These are phyloP conservation scores for Pseudogymnoascus sp. DNA, from an alignment of 2,329 filamentous ascomycete genomes.

Conservation along the genomic window DNA sequence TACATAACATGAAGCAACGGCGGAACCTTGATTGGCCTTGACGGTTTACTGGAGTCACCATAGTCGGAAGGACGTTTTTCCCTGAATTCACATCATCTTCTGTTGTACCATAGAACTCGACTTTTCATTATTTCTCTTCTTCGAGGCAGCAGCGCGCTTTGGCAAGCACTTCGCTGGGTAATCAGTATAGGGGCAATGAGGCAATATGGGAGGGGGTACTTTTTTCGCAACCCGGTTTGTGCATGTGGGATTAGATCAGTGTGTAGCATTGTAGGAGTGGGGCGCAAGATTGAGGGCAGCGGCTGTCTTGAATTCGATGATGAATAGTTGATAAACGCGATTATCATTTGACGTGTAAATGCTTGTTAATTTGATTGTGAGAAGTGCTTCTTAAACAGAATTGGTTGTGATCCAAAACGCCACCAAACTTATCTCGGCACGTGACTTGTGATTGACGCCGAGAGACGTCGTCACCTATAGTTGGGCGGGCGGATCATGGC, in stretches of 20 bases:
- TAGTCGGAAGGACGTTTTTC: conserved; percentile 7
- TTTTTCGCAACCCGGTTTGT: neutral
- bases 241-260: conserved; percentile 5
- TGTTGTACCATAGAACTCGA: conserved; percentile 8
- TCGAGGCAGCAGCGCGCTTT: conserved; percentile 6
- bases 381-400: neutral
- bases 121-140: conserved; percentile 3
- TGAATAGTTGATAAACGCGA: conserved; percentile 6
- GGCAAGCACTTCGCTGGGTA: conserved; percentile 6
- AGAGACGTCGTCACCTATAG: conserved; percentile 1
- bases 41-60: conserved; percentile 3
- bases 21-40: conserved; percentile 6
- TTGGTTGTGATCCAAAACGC: neutral
- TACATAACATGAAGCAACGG: conserved; percentile 7
- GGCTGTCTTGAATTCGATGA: conserved; percentile 2
- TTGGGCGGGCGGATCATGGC: neutral
- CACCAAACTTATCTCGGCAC: neutral
- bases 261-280: conserved; percentile 8
- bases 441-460: neutral
- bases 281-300: conserved; percentile 4
- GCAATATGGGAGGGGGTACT: conserved; percentile 1
- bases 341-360: conserved; percentile 2
- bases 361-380: neutral
- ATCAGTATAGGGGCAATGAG: conserved; percentile 1
- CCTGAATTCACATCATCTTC: conserved; percentile 7